Percentiles rank a stretch among this genome's conserved stretches.
Evolutionary conservation across 805 yeast genomes (phyloP).

Genomic region (Yarrowia osloensis): DNA sequence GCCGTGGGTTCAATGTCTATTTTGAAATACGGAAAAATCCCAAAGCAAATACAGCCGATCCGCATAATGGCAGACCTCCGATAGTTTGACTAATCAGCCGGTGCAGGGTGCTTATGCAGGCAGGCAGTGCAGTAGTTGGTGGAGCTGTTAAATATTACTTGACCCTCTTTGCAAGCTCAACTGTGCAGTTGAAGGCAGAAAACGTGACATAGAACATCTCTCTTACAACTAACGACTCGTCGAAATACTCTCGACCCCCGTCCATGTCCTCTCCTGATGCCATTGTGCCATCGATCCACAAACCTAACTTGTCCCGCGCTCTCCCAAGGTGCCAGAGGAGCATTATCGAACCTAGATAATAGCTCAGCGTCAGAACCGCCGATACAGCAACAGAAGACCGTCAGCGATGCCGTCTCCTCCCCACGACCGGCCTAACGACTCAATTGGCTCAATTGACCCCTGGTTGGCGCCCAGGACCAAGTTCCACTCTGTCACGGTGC

Average conservation of each 20-base stretch:
- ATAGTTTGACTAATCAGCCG: neutral
- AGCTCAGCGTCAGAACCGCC: slow-evolving; percentile 3
- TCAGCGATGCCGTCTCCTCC: neutral
- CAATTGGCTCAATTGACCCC: slow-evolving; percentile 26
- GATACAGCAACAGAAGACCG: neutral
- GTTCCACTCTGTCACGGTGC: slow-evolving; percentile 33
- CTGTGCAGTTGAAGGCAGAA: no score
- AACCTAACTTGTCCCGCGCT: slow-evolving; percentile 8
- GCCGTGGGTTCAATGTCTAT: neutral
- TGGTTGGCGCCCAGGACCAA: slow-evolving; percentile 13
- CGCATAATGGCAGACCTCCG: neutral
- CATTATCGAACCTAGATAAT: slow-evolving; percentile 25
- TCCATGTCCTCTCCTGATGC: no score
- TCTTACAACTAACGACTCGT: no score
- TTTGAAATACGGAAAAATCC: neutral
- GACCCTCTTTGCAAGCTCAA: neutral
- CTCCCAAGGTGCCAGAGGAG: slow-evolving; percentile 21
- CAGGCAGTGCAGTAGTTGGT: no score
- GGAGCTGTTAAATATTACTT: no score
- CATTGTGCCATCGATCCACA: slow-evolving; percentile 5
- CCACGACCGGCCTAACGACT: neutral
- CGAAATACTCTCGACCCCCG: no score
- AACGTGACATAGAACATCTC: no score
- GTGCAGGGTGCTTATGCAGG: neutral
- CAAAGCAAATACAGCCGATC: neutral